Conservation (phyloP, 306 rosid genomes). For the Calophaca sinica region DNA sequence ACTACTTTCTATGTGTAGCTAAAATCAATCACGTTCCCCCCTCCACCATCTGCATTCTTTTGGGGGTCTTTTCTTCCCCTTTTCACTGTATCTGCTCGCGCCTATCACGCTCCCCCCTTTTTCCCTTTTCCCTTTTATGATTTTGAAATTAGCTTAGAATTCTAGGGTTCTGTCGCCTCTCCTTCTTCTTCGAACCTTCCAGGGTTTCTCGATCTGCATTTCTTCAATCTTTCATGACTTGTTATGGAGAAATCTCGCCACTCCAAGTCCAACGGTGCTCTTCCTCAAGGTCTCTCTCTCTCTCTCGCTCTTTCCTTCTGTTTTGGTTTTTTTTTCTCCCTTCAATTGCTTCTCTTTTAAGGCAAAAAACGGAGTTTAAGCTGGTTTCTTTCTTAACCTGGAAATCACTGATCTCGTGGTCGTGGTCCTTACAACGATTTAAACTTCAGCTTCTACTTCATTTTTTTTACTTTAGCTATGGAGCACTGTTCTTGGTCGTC, state of each 20-base stretch:
- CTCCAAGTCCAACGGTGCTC: constrained; percentile 54
- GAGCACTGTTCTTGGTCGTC: not conserved
- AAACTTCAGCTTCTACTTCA: not conserved
- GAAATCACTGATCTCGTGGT: too few relatives aligned
- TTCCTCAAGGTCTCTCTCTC: constrained; percentile 55
- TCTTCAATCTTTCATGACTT: constrained; percentile 55
- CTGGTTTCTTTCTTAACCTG: too few relatives aligned
- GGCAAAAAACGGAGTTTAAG: too few relatives aligned
- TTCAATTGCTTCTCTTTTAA: too few relatives aligned
- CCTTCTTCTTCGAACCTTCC: constrained; percentile 19
- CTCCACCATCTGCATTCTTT: not conserved
- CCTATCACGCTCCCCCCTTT: constrained; percentile 8
- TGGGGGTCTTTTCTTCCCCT: not conserved
- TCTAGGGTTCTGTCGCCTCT: constrained; percentile 45
- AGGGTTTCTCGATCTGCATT: constrained; percentile 38
- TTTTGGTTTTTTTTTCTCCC: not conserved
- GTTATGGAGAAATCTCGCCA: constrained; percentile 66
- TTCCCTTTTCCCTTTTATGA: not conserved
- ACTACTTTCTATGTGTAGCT: constrained; percentile 12
- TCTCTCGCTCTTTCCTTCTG: constrained; percentile 7
- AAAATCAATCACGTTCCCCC: not conserved
- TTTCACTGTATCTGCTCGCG: constrained; percentile 5
- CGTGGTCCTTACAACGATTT: not conserved
- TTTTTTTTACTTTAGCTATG: constrained; percentile 11
- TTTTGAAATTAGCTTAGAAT: constrained; percentile 36